Percentiles rank a stretch among this genome's conserved stretches.
These are phyloP conservation scores for Dianthus caryophyllus DNA, from an alignment of 148 eudicot genomes.

Conservation along the genomic window DNA sequence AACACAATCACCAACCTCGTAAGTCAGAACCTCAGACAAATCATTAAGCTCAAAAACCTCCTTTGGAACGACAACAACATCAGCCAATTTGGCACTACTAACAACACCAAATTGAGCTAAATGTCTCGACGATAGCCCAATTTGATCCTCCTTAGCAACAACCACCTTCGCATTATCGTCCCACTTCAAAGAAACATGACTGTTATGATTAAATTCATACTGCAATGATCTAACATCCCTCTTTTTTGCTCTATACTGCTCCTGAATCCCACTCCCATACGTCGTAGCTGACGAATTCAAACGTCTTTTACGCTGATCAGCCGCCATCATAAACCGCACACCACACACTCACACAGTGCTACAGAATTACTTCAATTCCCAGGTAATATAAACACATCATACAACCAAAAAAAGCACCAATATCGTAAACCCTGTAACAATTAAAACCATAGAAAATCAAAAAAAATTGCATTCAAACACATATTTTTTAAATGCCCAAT, in stretches of 20 bases:
- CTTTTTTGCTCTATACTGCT: constrained; percentile 45
- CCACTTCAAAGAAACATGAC: constrained; percentile 72
- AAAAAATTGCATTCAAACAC: background rate
- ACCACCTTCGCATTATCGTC: constrained; percentile 66
- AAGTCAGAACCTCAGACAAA: constrained; percentile 56
- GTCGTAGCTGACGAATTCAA: constrained; percentile 30
- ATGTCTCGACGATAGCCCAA: constrained; percentile 60
- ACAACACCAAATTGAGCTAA: constrained; percentile 44
- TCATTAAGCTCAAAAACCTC: constrained; percentile 63
- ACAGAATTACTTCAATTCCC: constrained; percentile 15
- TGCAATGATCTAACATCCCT: constrained; percentile 41
- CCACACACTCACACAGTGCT: constrained; percentile 12
- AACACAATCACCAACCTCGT: constrained; percentile 45
- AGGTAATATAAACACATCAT: constrained; percentile 25
- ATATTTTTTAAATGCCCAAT: constrained; percentile 8
- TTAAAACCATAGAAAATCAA: no score
- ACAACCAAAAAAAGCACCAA: background rate
- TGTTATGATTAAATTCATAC: constrained; percentile 37
- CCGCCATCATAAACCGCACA: constrained; percentile 44
- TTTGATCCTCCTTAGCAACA: constrained; percentile 73
- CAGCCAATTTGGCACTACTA: constrained; percentile 49
- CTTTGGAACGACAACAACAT: constrained; percentile 55
- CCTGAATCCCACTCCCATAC: constrained; percentile 37
- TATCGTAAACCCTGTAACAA: background rate
- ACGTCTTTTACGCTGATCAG: constrained; percentile 78